Percentiles rank a stretch among this genome's conserved stretches.
These are phyloP conservation scores for Aegilops umbellulata DNA, from an alignment of 176 grass and related monocot species.

Conservation along the genomic window DNA sequence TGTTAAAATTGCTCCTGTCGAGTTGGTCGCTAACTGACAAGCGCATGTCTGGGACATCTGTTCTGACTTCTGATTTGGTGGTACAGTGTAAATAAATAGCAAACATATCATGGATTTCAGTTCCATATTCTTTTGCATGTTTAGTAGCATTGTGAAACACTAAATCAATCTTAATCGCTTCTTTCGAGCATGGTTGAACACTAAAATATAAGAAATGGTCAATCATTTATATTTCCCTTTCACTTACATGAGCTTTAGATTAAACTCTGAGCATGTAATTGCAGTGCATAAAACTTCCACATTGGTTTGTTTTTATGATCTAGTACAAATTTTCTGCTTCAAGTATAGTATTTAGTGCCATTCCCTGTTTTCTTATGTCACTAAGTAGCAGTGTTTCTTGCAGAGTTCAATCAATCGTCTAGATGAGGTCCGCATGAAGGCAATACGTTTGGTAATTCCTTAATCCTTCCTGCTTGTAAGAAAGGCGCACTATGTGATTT, in stretches of 20 bases:
- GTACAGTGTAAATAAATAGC: not conserved
- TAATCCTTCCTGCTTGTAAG: constrained; percentile 9
- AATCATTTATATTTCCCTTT: constrained; percentile 9
- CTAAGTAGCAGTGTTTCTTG: constrained; percentile 33
- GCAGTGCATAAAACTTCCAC: constrained; percentile 12
- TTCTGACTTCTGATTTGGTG: constrained; percentile 11
- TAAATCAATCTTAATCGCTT: not conserved
- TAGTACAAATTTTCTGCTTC: constrained; percentile 3
- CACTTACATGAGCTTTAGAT: not conserved
- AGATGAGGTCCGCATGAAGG: constrained; percentile 91
- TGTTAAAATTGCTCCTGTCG: not conserved
- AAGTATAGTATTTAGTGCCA: constrained; percentile 24
- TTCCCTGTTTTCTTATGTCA: constrained; percentile 20
- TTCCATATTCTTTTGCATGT: not conserved
- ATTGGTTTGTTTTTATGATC: not conserved
- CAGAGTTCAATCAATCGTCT: constrained; percentile 84
- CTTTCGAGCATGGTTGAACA: not conserved
- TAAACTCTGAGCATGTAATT: constrained; percentile 14
- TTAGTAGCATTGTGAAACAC: constrained; percentile 8
- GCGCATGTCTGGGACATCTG: not conserved
- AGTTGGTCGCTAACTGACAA: constrained; percentile 3
- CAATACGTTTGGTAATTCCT: constrained; percentile 89
- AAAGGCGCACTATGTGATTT: constrained; percentile 6
- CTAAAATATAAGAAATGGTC: constrained; percentile 3
- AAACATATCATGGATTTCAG: not conserved